Evolutionary conservation across 805 yeast genomes (phyloP), one percentile per base, ranked within the genome.

Genomic region (Cyberlindnera veronae): DNA sequence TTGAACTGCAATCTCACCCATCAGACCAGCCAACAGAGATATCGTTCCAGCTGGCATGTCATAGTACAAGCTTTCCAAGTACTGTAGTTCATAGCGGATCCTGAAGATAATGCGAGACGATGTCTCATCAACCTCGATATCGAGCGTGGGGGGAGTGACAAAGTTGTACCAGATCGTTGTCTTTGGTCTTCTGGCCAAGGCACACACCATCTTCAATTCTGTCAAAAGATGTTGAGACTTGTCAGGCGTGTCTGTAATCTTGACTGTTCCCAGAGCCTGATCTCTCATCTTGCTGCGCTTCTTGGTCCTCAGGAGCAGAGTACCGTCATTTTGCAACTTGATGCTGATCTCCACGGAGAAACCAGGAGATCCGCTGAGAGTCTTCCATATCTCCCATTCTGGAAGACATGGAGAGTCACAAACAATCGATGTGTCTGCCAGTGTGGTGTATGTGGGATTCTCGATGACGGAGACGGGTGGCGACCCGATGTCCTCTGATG

Each of bases 211-310:
- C 17, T 14, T n/a, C 8, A 19, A 19, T 14, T 15, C n/a, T 6
- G n/a, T 21, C 6, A 10, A 6, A 3, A 15, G 14, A 13, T 17
- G 14, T 17, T 17, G 11, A 6, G 11, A 5, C 3, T 22, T 27
- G 2, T n/a, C 31, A 1, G 26, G 15, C n/a, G 17, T 14, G 15
- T 29, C 34, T 8, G 34, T 16, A 5, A 44, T 21, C 21, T 11
- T 15, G 14, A 47, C 14, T 15, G 27, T 21, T 3, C 32, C 33
- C 9, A 47, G 22, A 2, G 27, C 38, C 17, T 38, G 36, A 12
- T 44, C 46, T 11, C 30, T 26, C 42, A 44, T 24, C 28, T 36
- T 40, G 36, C 38, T 41, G 13, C 46, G 30, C 38, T 47, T 47
- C 39, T 37, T 44, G 2, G 48, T 38, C n/a, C 36, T 34, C 6